These are phyloP conservation scores for Monosporascus sp. DNA, from an alignment of 2,329 filamentous ascomycete species.

Conservation along the genomic window DNA sequence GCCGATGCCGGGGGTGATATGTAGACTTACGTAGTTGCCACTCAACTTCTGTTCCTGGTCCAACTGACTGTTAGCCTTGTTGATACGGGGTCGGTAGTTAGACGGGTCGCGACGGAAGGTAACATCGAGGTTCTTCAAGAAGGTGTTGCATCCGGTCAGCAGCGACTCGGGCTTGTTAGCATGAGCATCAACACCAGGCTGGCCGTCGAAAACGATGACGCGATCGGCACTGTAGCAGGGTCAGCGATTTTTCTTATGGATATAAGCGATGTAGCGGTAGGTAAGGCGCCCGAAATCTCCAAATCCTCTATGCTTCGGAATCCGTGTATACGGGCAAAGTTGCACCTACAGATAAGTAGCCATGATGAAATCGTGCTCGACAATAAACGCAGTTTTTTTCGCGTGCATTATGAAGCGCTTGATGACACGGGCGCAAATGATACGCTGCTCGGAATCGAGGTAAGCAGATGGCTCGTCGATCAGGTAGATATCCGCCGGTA, in stretches of 20 bases:
- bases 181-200: conserved; percentile 81
- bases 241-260: background rate
- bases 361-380: conserved; percentile 99
- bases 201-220: conserved; percentile 96
- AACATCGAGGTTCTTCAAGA: conserved; percentile 94
- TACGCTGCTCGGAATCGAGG: conserved; percentile 98
- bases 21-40: conserved; percentile 79
- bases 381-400: conserved; percentile 98
- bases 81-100: conserved; percentile 96
- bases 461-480: conserved; percentile 98
- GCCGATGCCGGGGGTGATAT: conserved; percentile 5
- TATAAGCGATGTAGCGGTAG: background rate
- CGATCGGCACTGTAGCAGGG: conserved; percentile 64
- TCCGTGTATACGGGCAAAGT: background rate
- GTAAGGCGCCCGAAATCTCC: too few species aligned
- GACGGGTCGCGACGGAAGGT: conserved; percentile 97
- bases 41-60: conserved; percentile 94
- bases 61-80: conserved; percentile 92
- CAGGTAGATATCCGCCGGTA: conserved; percentile 95
- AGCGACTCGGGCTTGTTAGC: conserved; percentile 89
- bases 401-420: conserved; percentile 99
- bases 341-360: conserved; percentile 43
- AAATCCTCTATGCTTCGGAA: background rate
- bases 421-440: conserved; percentile 93
- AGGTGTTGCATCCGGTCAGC: conserved; percentile 91